phyloP scores from a whole-genome alignment of 768 basidiomycete genomes.

The Russula sp. region DNA sequence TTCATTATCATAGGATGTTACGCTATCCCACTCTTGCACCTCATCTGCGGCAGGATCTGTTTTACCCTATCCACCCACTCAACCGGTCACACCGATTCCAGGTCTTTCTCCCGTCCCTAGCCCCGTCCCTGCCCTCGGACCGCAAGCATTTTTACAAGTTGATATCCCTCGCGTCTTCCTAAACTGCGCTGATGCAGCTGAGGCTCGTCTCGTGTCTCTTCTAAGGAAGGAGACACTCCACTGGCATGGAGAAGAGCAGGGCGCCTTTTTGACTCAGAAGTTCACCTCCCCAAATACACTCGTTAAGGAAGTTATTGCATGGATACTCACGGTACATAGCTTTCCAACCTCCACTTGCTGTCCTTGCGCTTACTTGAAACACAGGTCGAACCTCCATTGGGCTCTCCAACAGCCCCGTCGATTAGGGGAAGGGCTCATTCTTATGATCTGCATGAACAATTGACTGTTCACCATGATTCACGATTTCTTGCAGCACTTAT shows the following conservation, averaged over 20 bases:
- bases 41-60: not conserved
- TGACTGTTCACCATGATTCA: conserved; percentile 23
- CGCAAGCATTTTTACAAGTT: not conserved
- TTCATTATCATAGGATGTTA: not conserved
- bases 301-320: conserved; percentile 15
- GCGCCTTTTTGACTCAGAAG: not conserved
- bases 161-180: conserved; percentile 9
- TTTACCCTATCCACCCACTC: conserved; percentile 16
- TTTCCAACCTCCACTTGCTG: not conserved
- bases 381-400: conserved; percentile 25
- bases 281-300: conserved; percentile 10
- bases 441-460: conserved; percentile 25
- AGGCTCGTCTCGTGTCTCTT: conserved; percentile 14
- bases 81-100: conserved; percentile 11
- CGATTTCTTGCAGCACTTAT: conserved; percentile 27
- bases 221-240: conserved; percentile 13
- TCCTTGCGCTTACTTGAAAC: not conserved
- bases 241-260: not conserved
- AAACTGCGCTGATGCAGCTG: conserved; percentile 13
- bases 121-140: conserved; percentile 4
- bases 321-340: conserved; percentile 26
- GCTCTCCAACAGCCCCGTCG: not conserved
- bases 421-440: conserved; percentile 9
- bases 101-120: conserved; percentile 3
- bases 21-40: not conserved